Percentiles rank a stretch among this genome's conserved stretches.
phyloP scores from a whole-genome alignment of 1,139 yeast genomes.

The Protomyces inundatus region DNA sequence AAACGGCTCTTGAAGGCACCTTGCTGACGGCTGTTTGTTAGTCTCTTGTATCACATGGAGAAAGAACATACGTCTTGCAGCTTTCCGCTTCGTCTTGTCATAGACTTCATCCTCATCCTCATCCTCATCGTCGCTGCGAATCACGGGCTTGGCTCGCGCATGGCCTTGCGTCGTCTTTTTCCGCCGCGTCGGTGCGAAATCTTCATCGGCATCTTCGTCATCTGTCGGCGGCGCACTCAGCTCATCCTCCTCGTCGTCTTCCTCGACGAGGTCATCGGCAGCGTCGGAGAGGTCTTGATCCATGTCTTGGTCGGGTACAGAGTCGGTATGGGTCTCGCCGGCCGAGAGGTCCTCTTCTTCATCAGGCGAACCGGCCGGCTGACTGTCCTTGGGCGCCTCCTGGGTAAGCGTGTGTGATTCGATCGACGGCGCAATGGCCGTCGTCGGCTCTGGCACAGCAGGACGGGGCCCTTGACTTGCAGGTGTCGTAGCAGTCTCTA shows the following conservation, averaged over 20 bases:
- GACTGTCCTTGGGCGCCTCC: no score
- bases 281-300: no score
- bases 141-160: not conserved
- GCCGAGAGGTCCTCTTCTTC: no score
- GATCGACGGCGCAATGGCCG: no score
- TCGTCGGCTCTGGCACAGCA: no score
- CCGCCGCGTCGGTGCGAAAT: not conserved
- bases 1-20: not conserved
- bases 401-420: no score
- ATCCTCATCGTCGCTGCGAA: not conserved
- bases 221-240: constrained; percentile 4
- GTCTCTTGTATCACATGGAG: not conserved
- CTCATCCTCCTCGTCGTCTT: constrained; percentile 13
- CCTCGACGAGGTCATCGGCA: not conserved
- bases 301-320: no score
- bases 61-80: not conserved
- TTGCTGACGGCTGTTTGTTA: not conserved
- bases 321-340: no score
- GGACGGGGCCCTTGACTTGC: no score
- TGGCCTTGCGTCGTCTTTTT: not conserved
- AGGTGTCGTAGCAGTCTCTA: no score
- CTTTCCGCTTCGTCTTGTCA: not conserved
- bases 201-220: constrained; percentile 13
- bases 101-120: not conserved
- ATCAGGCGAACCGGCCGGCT: no score